Evolutionary conservation across 352 stramenopile genomes (phyloP).

Genomic region (Blastocystis sp.): DNA sequence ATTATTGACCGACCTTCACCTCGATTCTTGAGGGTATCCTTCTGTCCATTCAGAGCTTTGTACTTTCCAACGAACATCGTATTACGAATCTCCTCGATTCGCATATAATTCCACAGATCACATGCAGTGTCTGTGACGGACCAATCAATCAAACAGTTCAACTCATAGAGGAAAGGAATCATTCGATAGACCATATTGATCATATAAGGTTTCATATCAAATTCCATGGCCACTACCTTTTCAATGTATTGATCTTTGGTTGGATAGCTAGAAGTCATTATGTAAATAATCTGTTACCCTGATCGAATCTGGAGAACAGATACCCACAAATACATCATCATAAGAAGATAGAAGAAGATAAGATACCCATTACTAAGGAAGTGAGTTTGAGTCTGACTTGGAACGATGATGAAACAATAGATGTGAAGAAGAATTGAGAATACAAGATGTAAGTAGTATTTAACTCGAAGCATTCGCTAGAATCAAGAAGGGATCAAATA

Average conservation of each 20-base stretch:
- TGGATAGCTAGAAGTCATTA: conserved; percentile 48
- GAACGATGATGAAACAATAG: conserved; percentile 53
- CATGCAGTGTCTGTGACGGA: conserved; percentile 43
- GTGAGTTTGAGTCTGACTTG: conserved; percentile 28
- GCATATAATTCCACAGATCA: conserved; percentile 61
- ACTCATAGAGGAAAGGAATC: conserved; percentile 65
- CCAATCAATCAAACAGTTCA: conserved; percentile 67
- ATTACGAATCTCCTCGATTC: conserved; percentile 59
- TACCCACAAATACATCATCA: conserved; percentile 34
- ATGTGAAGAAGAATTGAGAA: conserved; percentile 34
- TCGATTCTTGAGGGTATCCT: conserved; percentile 49
- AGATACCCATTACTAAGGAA: conserved; percentile 41
- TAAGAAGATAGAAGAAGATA: conserved; percentile 62
- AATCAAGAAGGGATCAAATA: neutral
- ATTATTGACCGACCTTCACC: neutral
- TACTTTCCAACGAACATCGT: conserved; percentile 67
- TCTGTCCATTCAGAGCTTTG: conserved; percentile 16
- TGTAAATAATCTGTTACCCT: too few species aligned
- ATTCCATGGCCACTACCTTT: conserved; percentile 59
- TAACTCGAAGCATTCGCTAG: conserved; percentile 52
- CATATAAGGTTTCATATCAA: conserved; percentile 42
- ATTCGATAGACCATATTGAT: conserved; percentile 43
- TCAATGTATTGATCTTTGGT: conserved; percentile 65
- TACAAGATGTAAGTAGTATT: conserved; percentile 7
- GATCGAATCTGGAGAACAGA: conserved; percentile 51